Evolutionary conservation across 2,329 filamentous ascomycete genomes (phyloP).

Genomic region (Aureobasidium zeae): DNA sequence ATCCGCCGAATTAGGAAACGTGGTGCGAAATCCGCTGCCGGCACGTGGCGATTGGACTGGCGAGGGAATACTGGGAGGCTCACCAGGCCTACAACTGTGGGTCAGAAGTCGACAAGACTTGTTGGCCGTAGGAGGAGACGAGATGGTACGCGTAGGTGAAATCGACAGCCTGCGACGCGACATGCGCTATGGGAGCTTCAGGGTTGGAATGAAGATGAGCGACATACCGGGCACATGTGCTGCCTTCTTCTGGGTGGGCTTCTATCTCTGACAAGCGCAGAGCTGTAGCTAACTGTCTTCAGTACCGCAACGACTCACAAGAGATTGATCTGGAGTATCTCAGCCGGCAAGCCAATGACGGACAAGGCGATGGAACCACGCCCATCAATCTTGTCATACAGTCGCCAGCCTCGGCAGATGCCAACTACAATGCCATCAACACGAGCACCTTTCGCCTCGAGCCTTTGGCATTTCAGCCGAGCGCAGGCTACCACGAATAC

Average conservation of each 20-base stretch:
- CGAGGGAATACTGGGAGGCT: constrained; percentile 36
- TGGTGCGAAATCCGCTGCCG: constrained; percentile 44
- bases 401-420: constrained; percentile 48
- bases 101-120: constrained; percentile 36
- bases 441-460: constrained; percentile 51
- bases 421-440: constrained; percentile 53
- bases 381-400: constrained; percentile 69
- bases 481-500: constrained; percentile 62
- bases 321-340: constrained; percentile 78
- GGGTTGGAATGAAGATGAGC: constrained; percentile 57
- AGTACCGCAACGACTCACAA: constrained; percentile 71
- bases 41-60: constrained; percentile 37
- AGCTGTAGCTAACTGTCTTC: too few relatives aligned
- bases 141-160: constrained; percentile 54
- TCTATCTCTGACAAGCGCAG: too few relatives aligned
- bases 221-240: constrained; percentile 58
- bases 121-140: constrained; percentile 27
- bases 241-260: constrained; percentile 66
- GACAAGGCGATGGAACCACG: constrained; percentile 28
- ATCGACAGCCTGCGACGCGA: constrained; percentile 53
- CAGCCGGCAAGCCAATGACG: constrained; percentile 45
- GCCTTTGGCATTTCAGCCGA: constrained; percentile 57
- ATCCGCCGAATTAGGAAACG: constrained; percentile 49
- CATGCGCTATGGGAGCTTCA: constrained; percentile 60
- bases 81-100: constrained; percentile 48